Base-by-base conservation (phyloP, 768 basidiomycete species). In the Galerina sulciceps region DNA sequence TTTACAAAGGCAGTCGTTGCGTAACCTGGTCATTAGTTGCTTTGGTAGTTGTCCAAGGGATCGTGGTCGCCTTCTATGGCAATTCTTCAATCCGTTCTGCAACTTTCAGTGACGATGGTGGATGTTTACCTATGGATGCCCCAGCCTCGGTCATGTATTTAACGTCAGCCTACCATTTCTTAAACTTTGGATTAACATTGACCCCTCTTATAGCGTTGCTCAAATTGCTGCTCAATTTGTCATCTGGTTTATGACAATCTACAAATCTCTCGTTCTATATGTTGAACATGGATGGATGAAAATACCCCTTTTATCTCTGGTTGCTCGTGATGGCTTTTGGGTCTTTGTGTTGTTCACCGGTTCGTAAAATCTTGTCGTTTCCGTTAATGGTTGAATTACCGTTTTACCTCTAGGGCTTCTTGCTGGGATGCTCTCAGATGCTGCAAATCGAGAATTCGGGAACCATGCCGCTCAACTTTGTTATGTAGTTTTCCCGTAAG, bases 261-360 rank as follows among this genome's bases (percentile, higher is more conserved):
- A 63, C 53, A 60, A 63, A 23, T 57, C 62, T 15, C 22, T 63
- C 5, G 40, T 20, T 43, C 43, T 59, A 4, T 56, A 53, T 38
- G 23, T 52, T 10, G 59, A 58, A 40, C 43, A 46, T 48, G 61
- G 64, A 3, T 65, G 61, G 64, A 43, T 49, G 45, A 58, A 60
- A 14, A 54, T 65, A 18, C 64, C 64, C 15, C 31, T 65, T 4
- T 38, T 63, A 26, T 55, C 59, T 17, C 52, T 65, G 11, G 43
- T 65, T 34, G 52, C 59, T 18, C 59, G 64, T 5, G 64, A 65
- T 51, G 57, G 64, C 4, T 51, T 57, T 17, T 60, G 41, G 42
- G 56, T 60, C 10, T 62, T 63, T 23, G 41, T 41, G 4, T 37
- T 62, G 10, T 42, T 63, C 20, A 53, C 43, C 17, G 53, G 64